Conservation (phyloP, 2,329 filamentous ascomycete species). For the Exophiala sp. region DNA sequence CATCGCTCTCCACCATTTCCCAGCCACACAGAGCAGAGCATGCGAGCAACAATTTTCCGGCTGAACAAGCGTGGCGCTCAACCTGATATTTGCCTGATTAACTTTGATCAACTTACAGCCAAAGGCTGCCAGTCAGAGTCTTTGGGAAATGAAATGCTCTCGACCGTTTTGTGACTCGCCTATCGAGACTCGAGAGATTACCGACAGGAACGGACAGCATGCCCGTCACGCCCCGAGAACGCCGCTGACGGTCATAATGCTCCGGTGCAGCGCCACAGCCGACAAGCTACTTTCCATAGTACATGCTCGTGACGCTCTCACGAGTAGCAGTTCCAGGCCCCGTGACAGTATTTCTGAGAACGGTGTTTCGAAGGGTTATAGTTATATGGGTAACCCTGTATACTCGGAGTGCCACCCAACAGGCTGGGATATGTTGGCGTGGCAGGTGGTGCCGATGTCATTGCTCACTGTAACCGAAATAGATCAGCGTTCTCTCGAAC, state of each 20-base stretch:
- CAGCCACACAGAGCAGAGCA: no score
- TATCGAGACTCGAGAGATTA: constrained; percentile 21
- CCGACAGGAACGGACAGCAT: constrained; percentile 9
- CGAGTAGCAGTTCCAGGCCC: background rate
- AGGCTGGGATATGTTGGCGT: background rate
- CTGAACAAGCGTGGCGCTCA: background rate
- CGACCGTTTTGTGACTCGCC: constrained; percentile 8
- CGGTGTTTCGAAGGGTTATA: background rate
- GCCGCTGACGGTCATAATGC: constrained; percentile 15
- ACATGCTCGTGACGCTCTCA: background rate
- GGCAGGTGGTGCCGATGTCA: constrained; percentile 3
- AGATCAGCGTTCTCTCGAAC: constrained; percentile 15
- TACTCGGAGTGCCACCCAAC: background rate
- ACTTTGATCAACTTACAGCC: no score
- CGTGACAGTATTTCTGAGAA: background rate
- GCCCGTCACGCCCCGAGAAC: constrained; percentile 2
- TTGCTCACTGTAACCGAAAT: constrained; percentile 11
- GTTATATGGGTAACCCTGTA: background rate
- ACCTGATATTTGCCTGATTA: background rate
- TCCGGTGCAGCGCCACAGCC: constrained; percentile 18
- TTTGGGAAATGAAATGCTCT: background rate
- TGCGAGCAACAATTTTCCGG: background rate
- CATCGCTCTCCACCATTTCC: no score
- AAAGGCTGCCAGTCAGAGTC: no score
- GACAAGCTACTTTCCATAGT: constrained; percentile 1